Percentiles rank a stretch among this genome's conserved stretches.
Conservation (phyloP, 2,329 filamentous ascomycete genomes). For the Colletotrichum melonis region DNA sequence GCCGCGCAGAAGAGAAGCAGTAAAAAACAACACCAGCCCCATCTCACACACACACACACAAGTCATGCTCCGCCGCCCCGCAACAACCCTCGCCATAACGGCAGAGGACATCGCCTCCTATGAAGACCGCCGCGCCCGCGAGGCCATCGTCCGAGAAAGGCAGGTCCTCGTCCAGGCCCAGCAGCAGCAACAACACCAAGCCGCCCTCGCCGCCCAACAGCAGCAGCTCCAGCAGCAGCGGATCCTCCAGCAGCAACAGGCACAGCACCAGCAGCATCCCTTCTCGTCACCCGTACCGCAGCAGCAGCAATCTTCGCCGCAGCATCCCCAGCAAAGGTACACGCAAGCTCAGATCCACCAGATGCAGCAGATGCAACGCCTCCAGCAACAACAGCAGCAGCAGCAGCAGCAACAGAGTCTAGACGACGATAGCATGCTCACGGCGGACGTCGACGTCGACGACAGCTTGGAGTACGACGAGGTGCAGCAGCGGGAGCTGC, state of each 20-base stretch:
- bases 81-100: constrained; percentile 76
- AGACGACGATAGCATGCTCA: constrained; percentile 24
- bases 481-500: constrained; percentile 6
- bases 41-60: not conserved
- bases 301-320: constrained; percentile 18
- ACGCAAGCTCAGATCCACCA: constrained; percentile 30
- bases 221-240: constrained; percentile 25
- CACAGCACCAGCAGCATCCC: not conserved
- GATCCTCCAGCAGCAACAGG: not conserved
- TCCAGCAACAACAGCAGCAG: constrained; percentile 33
- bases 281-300: not conserved
- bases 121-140: constrained; percentile 69
- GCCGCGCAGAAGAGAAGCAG: not conserved
- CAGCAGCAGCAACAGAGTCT: constrained; percentile 31
- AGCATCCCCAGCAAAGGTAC: not conserved
- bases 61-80: constrained; percentile 73
- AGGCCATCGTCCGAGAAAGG: constrained; percentile 42
- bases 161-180: constrained; percentile 34
- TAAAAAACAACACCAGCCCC: not conserved
- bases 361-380: constrained; percentile 6
- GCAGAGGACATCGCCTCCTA: constrained; percentile 77
- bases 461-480: constrained; percentile 26
- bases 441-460: constrained; percentile 29
- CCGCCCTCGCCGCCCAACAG: constrained; percentile 5
- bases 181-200: constrained; percentile 2